These are phyloP conservation scores for Mallotus nudiflorus DNA, from an alignment of 345 rosid genomes.

Conservation along the genomic window DNA sequence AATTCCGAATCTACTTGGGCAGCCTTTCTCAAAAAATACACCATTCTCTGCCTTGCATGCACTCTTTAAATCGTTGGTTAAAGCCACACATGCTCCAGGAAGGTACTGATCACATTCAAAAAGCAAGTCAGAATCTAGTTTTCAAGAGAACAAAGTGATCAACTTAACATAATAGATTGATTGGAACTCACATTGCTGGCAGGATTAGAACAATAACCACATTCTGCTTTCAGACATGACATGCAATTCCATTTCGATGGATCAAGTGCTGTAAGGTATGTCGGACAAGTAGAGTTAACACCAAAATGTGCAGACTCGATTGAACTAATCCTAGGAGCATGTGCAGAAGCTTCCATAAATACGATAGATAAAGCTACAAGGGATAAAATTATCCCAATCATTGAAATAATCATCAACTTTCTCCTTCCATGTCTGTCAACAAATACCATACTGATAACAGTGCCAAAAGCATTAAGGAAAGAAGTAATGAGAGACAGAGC, in stretches of 20 bases:
- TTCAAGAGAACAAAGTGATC: no score
- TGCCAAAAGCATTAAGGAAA: constrained; percentile 71
- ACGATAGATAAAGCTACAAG: constrained; percentile 51
- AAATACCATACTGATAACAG: constrained; percentile 66
- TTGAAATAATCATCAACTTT: constrained; percentile 68
- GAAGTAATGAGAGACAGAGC: constrained; percentile 81
- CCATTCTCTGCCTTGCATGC: constrained; percentile 42
- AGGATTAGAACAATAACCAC: constrained; percentile 57
- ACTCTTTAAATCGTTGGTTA: constrained; percentile 28
- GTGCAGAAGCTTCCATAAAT: constrained; percentile 55
- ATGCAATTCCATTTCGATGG: constrained; percentile 62
- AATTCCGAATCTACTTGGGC: constrained; percentile 77
- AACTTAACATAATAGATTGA: not conserved
- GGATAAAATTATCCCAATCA: constrained; percentile 67
- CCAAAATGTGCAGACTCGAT: constrained; percentile 46
- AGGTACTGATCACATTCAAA: constrained; percentile 29
- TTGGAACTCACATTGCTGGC: constrained; percentile 33
- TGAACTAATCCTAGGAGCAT: constrained; percentile 45
- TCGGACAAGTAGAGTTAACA: constrained; percentile 57
- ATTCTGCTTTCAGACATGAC: constrained; percentile 58
- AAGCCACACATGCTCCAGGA: constrained; percentile 72
- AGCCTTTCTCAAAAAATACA: constrained; percentile 58
- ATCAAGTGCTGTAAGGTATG: constrained; percentile 27
- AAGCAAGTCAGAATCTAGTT: not conserved
- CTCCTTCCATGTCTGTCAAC: constrained; percentile 82